Evolutionary conservation across 768 basidiomycete genomes (phyloP).

Genomic region (Tylopilus felleus): DNA sequence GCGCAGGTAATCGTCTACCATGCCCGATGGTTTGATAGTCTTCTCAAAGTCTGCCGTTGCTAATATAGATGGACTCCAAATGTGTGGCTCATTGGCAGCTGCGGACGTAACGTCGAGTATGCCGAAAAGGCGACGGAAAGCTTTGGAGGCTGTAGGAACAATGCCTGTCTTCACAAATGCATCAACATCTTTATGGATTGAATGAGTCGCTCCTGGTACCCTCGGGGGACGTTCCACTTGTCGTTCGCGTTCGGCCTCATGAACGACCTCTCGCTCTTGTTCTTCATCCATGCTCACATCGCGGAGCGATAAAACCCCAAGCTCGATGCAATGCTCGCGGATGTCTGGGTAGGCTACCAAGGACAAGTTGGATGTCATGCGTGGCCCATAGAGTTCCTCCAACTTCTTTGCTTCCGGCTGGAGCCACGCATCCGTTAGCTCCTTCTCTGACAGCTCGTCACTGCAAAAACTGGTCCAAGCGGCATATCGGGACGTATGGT

Average conservation of each 20-base stretch:
- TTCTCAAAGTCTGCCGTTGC: slow-evolving; percentile 17
- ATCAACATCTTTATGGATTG: slow-evolving; percentile 18
- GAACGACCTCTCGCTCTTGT: slow-evolving; percentile 47
- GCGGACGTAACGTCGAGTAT: slow-evolving; percentile 8
- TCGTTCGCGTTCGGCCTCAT: slow-evolving; percentile 42
- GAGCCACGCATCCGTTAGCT: slow-evolving; percentile 32
- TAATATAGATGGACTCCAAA: slow-evolving; percentile 19
- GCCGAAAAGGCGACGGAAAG: slow-evolving; percentile 19
- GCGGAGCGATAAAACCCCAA: slow-evolving; percentile 13
- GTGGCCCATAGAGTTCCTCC: slow-evolving; percentile 32
- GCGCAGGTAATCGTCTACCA: slow-evolving; percentile 9
- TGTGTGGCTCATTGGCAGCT: slow-evolving; percentile 15
- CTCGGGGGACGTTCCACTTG: slow-evolving; percentile 36
- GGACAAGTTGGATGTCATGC: neutral
- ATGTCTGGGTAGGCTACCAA: slow-evolving; percentile 1
- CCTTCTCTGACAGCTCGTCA: neutral
- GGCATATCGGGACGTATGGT: slow-evolving; percentile 14
- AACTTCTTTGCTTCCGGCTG: slow-evolving; percentile 39
- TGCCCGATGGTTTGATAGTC: slow-evolving; percentile 3
- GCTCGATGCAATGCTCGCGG: slow-evolving; percentile 10
- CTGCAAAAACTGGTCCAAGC: slow-evolving; percentile 16
- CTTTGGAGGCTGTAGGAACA: slow-evolving; percentile 12
- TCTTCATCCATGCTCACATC: slow-evolving; percentile 40
- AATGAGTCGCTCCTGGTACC: slow-evolving; percentile 21
- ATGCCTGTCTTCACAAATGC: slow-evolving; percentile 30